Evolutionary conservation across 352 stramenopile genomes (phyloP).

Genomic region (Elongisporangium prolatum): DNA sequence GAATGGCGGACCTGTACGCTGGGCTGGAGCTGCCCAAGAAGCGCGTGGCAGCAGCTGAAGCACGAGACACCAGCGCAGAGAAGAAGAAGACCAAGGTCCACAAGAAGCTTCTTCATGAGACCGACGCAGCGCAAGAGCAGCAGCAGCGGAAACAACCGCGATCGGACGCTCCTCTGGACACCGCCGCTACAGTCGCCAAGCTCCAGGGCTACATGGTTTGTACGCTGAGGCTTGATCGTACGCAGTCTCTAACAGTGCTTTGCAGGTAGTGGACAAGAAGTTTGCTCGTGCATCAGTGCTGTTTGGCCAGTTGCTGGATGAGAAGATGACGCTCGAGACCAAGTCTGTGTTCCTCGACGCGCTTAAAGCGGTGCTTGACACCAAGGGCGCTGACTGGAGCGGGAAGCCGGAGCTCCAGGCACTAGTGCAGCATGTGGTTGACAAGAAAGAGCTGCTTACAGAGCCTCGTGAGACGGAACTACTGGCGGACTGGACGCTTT

Average conservation of each 20-base stretch:
- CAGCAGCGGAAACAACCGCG: slow-evolving; percentile 21
- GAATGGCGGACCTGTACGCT: slow-evolving; percentile 41
- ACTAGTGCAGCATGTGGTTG: slow-evolving; percentile 36
- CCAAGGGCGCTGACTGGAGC: slow-evolving; percentile 36
- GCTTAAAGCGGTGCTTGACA: slow-evolving; percentile 35
- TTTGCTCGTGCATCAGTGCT: slow-evolving; percentile 63
- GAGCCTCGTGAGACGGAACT: slow-evolving; percentile 7
- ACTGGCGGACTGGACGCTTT: slow-evolving; percentile 45
- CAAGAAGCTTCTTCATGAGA: neutral
- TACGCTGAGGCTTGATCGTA: neutral
- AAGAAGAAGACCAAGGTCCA: neutral
- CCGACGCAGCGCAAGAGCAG: neutral
- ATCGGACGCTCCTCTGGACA: slow-evolving; percentile 26
- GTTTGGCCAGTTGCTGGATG: slow-evolving; percentile 39
- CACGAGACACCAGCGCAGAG: slow-evolving; percentile 5
- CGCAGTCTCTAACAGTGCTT: slow-evolving; percentile 2
- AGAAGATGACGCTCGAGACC: slow-evolving; percentile 32
- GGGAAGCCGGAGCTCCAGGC: slow-evolving; percentile 49
- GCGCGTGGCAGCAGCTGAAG: slow-evolving; percentile 1
- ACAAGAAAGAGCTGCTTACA: slow-evolving; percentile 25
- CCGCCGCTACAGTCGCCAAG: slow-evolving; percentile 39
- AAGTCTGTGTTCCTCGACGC: slow-evolving; percentile 41
- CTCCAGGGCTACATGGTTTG: slow-evolving; percentile 67
- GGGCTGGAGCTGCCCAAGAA: slow-evolving; percentile 41
- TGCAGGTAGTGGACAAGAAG: slow-evolving; percentile 68